Evolutionary conservation across 192 early-diverging fungal genomes (phyloP).

Genomic region (Coemansia sp.): DNA sequence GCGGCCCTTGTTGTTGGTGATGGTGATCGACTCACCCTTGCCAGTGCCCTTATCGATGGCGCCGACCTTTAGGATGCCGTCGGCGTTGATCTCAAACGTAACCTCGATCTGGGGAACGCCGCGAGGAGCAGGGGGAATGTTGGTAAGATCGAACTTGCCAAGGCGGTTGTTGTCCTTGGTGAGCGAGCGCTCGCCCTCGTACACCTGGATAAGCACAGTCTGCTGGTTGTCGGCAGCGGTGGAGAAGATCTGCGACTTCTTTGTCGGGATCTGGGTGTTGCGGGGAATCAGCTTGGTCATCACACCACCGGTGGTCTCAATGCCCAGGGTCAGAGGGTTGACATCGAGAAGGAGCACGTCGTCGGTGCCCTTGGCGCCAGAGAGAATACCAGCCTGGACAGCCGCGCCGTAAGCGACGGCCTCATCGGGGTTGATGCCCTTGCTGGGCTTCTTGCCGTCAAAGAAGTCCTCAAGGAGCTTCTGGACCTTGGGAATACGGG

Average conservation of each 20-base stretch:
- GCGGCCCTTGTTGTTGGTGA: constrained; percentile 96
- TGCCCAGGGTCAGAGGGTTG: constrained; percentile 94
- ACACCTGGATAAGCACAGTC: constrained; percentile 94
- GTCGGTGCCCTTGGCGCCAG: constrained; percentile 64
- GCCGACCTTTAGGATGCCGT: constrained; percentile 91
- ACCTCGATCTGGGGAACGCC: constrained; percentile 98
- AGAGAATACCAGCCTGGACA: constrained; percentile 90
- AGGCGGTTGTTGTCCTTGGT: constrained; percentile 99
- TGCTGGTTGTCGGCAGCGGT: constrained; percentile 97
- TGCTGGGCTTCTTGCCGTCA: constrained; percentile 93
- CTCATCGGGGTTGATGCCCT: constrained; percentile 98
- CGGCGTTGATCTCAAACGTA: constrained; percentile 92
- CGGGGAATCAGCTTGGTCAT: constrained; percentile 95
- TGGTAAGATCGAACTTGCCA: constrained; percentile 95
- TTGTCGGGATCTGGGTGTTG: constrained; percentile 93
- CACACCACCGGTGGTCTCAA: constrained; percentile 96
- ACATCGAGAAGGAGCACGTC: constrained; percentile 87
- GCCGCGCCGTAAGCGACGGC: constrained; percentile 98
- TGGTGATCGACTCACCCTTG: constrained; percentile 93
- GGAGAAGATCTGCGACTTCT: constrained; percentile 98
- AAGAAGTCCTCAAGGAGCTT: constrained; percentile 92
- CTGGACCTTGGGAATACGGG: constrained; percentile 97
- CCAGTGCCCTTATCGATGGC: constrained; percentile 96
- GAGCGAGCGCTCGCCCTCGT: constrained; percentile 92
- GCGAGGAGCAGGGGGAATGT: constrained; percentile 91